These are phyloP conservation scores for Phoma sp. DNA, from an alignment of 2,329 filamentous ascomycete genomes.

Conservation along the genomic window DNA sequence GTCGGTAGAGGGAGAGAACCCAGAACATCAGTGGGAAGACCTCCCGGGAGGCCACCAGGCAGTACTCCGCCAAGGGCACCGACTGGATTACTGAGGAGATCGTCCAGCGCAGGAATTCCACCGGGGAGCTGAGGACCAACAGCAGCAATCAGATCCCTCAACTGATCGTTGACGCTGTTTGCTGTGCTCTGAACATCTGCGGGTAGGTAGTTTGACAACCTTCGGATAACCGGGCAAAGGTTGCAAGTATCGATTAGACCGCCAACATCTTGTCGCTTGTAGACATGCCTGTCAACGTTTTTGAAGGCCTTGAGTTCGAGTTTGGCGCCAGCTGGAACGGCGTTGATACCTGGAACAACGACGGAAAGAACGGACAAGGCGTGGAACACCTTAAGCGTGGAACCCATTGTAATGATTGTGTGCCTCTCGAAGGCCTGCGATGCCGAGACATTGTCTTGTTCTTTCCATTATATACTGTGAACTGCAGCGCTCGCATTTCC, in stretches of 20 bases:
- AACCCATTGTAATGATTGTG: constrained; percentile 17
- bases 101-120: constrained; percentile 15
- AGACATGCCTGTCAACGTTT: constrained; percentile 12
- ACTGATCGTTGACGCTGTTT: constrained; percentile 17
- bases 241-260: constrained; percentile 18
- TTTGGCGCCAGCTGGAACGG: constrained; percentile 13
- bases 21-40: not conserved
- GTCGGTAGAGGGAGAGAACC: not conserved
- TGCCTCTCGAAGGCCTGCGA: constrained; percentile 17
- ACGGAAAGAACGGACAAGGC: constrained; percentile 17
- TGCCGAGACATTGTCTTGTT: constrained; percentile 14
- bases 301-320: constrained; percentile 13
- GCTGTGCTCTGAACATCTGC: constrained; percentile 17
- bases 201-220: constrained; percentile 12
- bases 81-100: constrained; percentile 2
- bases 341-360: constrained; percentile 11
- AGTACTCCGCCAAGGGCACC: not conserved
- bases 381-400: constrained; percentile 18
- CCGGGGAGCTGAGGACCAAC: constrained; percentile 17
- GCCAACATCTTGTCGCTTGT: constrained; percentile 15
- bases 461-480: constrained; percentile 15
- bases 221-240: constrained; percentile 22
- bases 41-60: too few relatives aligned
- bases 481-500: not conserved
- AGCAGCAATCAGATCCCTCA: constrained; percentile 15